Evolutionary conservation across 176 grass and related monocot species (phyloP), one percentile per base, ranked within the genome.

Genomic region (Rhynchospora pubera): DNA sequence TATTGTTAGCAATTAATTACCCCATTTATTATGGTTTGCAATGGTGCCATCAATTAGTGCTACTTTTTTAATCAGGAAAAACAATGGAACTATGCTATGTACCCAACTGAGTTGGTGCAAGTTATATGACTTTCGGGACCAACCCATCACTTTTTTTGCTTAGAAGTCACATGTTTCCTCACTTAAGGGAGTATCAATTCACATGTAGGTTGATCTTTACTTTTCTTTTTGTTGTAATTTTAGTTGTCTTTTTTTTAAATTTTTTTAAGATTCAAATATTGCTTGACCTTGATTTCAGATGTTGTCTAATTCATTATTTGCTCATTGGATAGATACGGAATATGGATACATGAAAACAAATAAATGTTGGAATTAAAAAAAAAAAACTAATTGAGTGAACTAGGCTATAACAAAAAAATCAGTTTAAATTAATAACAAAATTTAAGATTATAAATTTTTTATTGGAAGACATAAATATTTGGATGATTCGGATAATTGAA

Each of bases 81-180:
- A 47, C 4, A 48, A 81, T 65, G 12, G 34, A 32, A 61, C 42
- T 65, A 81, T 50, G 9, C 30, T 28, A 28, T 28, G 26, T 28
- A 81, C 59, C 16, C n/a, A 65, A 3, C 48, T 5, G 60, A 48
- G 59, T 65, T 52, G 22, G 52, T 65, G 3, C 10, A 63, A 43
- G 14, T 65, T 51, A 39, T 48, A 34, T 63, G 77, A 6, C 16
- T 64, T 65, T 24, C 0, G 10, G 39, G 34, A 63, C 57, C 53
- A 79, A 81, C 18, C 50, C 39, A 8, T 65, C 30, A 65, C n/a
- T 44, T 14, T 80, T 80, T 34, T 64, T 80, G n/a, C 57, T 80
- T 80, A 30, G 77, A 79, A 10, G 8, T 80, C 78, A 80, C 78
- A 80, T 80, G 78, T 80, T 80, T 80, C 78, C 51, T 80, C 15